Evolutionary conservation across 176 grass and related monocot species (phyloP).

Genomic region (Hsuehochloa calcarea): DNA sequence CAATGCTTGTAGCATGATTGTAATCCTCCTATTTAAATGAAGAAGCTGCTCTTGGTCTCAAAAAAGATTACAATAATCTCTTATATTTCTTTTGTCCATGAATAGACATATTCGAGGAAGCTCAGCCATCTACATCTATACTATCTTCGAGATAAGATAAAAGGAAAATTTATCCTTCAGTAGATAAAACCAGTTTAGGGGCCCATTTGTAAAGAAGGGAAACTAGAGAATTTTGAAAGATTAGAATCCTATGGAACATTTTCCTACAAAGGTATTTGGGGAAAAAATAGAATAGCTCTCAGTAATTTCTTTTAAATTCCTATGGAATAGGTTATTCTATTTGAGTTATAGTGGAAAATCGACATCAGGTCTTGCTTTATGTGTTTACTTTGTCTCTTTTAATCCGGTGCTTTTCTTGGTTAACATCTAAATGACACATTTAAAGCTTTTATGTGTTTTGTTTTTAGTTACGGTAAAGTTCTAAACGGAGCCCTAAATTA

Average conservation of each 20-base stretch:
- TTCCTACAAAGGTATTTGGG: neutral
- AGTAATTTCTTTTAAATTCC: neutral
- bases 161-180: neutral
- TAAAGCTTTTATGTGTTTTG: neutral
- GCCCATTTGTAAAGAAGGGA: neutral
- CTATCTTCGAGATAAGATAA: neutral
- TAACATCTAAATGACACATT: neutral
- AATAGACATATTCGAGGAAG: neutral
- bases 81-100: neutral
- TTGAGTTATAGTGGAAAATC: neutral
- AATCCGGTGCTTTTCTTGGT: neutral
- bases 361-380: neutral
- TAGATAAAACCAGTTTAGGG: neutral
- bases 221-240: neutral
- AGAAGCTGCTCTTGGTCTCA: too few relatives aligned
- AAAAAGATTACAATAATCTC: neutral
- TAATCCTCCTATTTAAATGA: too few relatives aligned
- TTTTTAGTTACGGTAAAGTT: neutral
- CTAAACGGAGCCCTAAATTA: neutral
- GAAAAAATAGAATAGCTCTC: neutral
- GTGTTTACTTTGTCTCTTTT: neutral
- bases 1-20: too few relatives aligned
- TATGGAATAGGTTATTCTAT: too few relatives aligned
- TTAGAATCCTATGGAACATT: neutral
- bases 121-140: neutral